A percentile compares a stretch with the other conserved stretches of the same genome.
These are phyloP conservation scores for Aspergillus conjunctus DNA, from an alignment of 495 filamentous ascomycete genomes.

Conservation along the genomic window DNA sequence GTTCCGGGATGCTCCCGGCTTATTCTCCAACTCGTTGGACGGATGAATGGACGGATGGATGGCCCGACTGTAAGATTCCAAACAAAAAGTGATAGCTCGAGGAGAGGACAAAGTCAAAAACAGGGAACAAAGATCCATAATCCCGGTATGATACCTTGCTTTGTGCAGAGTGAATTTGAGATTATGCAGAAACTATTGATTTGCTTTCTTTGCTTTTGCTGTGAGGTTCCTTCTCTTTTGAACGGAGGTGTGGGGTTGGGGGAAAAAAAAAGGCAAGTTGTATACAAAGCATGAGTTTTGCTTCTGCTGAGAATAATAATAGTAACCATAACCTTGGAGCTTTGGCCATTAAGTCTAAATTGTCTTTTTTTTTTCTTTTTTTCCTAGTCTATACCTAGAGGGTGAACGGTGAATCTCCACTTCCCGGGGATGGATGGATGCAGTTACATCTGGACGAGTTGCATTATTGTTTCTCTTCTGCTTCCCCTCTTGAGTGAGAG, in stretches of 20 bases:
- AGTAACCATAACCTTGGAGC: neutral
- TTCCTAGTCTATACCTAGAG: neutral
- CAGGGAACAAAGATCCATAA: neutral
- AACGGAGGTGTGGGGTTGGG: neutral
- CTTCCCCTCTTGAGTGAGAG: too few relatives aligned
- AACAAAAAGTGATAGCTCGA: conserved; percentile 8
- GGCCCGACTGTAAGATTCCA: neutral
- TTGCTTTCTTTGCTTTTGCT: neutral
- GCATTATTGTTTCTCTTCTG: too few relatives aligned
- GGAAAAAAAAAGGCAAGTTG: too few relatives aligned
- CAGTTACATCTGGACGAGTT: too few relatives aligned
- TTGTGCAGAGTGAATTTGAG: conserved; percentile 2
- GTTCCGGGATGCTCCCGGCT: too few relatives aligned
- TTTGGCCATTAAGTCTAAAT: neutral
- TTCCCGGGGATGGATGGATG: too few relatives aligned
- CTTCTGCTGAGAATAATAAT: neutral
- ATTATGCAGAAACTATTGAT: neutral
- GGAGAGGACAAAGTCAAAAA: neutral
- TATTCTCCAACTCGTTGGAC: neutral
- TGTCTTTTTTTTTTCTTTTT: neutral
- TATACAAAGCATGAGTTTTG: neutral
- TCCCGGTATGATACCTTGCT: neutral
- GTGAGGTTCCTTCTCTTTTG: too few relatives aligned
- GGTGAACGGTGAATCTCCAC: too few relatives aligned
- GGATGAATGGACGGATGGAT: neutral